These are phyloP conservation scores for Epichloe hybrida DNA, from an alignment of 2,329 filamentous ascomycete species.

Conservation along the genomic window DNA sequence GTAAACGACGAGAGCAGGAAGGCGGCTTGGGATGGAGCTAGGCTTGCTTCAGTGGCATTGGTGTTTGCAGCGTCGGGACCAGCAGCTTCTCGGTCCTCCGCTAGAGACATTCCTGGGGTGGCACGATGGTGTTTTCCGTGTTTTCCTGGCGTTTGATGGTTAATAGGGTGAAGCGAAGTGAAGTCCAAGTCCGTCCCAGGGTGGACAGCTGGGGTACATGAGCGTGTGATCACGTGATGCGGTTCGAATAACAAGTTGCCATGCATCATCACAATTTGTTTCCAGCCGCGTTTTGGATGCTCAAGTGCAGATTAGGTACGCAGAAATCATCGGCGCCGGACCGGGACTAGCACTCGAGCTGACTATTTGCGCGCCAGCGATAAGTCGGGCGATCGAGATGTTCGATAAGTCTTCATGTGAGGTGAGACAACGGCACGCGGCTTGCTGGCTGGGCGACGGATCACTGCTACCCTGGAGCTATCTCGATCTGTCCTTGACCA, in stretches of 20 bases:
- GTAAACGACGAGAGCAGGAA: conserved; percentile 55
- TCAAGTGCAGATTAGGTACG: not conserved
- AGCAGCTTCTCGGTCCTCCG: not conserved
- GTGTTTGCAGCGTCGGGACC: not conserved
- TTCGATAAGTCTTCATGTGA: too few relatives aligned
- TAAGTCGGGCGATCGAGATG: too few relatives aligned
- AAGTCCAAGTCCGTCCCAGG: too few relatives aligned
- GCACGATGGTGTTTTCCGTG: too few relatives aligned
- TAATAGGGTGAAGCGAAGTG: too few relatives aligned
- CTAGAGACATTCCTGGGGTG: not conserved
- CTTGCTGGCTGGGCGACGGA: too few relatives aligned
- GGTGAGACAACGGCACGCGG: too few relatives aligned
- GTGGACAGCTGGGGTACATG: not conserved
- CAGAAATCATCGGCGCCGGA: not conserved
- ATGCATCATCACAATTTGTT: too few relatives aligned
- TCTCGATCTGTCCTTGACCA: not conserved
- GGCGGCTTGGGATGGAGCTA: conserved; percentile 23
- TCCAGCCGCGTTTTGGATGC: not conserved
- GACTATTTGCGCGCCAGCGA: too few relatives aligned
- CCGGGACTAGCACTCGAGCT: not conserved
- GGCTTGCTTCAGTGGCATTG: conserved; percentile 7
- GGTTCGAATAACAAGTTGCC: too few relatives aligned
- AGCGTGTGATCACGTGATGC: not conserved
- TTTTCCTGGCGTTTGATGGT: too few relatives aligned
- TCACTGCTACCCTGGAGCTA: not conserved